phyloP scores from a whole-genome alignment of 495 filamentous ascomycete species.

The Durotheca rogersii region DNA sequence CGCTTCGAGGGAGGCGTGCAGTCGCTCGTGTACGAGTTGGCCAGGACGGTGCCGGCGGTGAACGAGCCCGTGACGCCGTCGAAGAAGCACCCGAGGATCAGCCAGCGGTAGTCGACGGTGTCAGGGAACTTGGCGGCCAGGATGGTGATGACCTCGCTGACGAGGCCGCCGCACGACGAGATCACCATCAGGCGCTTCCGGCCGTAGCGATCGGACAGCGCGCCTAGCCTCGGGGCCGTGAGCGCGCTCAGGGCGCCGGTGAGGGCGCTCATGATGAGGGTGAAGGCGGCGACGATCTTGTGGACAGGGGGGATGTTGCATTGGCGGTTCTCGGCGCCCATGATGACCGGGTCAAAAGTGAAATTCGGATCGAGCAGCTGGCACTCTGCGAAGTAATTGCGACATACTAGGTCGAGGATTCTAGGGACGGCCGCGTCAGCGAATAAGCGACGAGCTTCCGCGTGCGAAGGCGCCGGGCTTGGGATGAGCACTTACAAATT shows the following conservation, averaged over 20 bases:
- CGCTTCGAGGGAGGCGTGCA: slow-evolving; percentile 77
- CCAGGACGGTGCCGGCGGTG: slow-evolving; percentile 74
- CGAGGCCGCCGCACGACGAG: slow-evolving; percentile 64
- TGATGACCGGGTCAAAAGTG: slow-evolving; percentile 61
- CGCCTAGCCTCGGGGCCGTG: slow-evolving; percentile 77
- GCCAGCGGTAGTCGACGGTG: slow-evolving; percentile 64
- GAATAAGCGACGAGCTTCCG: slow-evolving; percentile 14
- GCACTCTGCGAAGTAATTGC: slow-evolving; percentile 69
- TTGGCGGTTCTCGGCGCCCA: slow-evolving; percentile 67
- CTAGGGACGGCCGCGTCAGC: slow-evolving; percentile 30
- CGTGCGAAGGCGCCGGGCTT: neutral
- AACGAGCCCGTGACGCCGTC: slow-evolving; percentile 89
- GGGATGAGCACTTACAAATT: slow-evolving; percentile 58
- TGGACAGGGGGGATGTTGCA: slow-evolving; percentile 74
- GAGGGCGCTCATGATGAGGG: slow-evolving; percentile 68
- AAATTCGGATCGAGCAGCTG: slow-evolving; percentile 56
- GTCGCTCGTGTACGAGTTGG: slow-evolving; percentile 82
- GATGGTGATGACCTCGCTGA: slow-evolving; percentile 72
- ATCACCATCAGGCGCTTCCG: slow-evolving; percentile 69
- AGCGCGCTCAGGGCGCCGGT: slow-evolving; percentile 72
- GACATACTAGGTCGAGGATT: slow-evolving; percentile 77
- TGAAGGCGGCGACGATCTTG: slow-evolving; percentile 71
- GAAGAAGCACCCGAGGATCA: slow-evolving; percentile 70
- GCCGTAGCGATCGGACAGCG: slow-evolving; percentile 86
- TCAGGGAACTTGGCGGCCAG: slow-evolving; percentile 74